Evolutionary conservation across 257 asterid species (phyloP).

Genomic region (Thymus mandschuricus): DNA sequence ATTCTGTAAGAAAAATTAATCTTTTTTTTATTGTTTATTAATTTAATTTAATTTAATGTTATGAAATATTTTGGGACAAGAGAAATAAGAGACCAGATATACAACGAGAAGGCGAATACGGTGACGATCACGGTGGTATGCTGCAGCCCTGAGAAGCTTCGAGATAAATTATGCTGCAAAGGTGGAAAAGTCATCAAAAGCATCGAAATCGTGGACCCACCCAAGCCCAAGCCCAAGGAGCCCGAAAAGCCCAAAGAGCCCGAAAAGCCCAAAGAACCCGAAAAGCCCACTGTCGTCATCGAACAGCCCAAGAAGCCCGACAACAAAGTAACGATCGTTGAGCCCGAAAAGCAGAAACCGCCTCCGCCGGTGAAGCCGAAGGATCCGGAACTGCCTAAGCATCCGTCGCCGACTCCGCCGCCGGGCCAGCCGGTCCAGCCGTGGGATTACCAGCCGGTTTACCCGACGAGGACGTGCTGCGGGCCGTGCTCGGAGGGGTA

Average conservation of each 20-base stretch:
- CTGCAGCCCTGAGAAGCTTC: conserved; percentile 73
- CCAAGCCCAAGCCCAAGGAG: conserved; percentile 32
- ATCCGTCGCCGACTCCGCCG: not conserved
- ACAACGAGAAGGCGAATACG: conserved; percentile 59
- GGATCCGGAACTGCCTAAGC: not conserved
- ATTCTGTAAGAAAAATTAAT: no score
- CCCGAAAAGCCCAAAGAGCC: conserved; percentile 26
- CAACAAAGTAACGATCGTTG: not conserved
- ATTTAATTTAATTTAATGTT: conserved; percentile 7
- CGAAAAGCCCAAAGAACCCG: conserved; percentile 30
- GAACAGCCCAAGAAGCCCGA: conserved; percentile 21
- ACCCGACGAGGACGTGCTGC: conserved; percentile 45
- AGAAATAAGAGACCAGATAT: conserved; percentile 74
- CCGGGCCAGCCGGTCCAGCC: not conserved
- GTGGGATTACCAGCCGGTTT: conserved; percentile 30
- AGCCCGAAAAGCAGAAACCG: not conserved
- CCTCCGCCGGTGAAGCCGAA: not conserved
- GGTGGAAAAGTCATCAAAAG: conserved; percentile 64
- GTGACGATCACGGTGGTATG: conserved; percentile 69
- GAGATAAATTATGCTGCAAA: conserved; percentile 68
- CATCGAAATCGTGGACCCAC: conserved; percentile 56
- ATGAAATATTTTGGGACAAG: conserved; percentile 38
- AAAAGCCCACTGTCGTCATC: conserved; percentile 16
- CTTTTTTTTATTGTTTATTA: no score
- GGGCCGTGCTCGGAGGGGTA: conserved; percentile 46